Base-by-base conservation (phyloP, 352 stramenopile genomes). In the Phytophthora hibernalis region DNA sequence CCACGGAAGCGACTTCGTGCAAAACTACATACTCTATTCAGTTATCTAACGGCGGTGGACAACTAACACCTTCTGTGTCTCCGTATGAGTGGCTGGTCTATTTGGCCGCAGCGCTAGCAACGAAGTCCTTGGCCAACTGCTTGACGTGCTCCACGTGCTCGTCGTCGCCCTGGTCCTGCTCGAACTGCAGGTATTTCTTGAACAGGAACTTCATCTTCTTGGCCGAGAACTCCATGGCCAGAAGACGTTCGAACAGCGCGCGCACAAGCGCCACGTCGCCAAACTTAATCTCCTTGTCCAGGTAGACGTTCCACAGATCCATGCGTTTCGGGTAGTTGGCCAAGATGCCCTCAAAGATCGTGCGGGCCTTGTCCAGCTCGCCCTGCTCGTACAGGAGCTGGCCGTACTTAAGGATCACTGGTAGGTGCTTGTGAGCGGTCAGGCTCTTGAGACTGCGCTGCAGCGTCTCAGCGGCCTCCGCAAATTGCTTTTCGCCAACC, bases 131-230 rank as follows among this genome's bases (percentile, higher is more conserved):
- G n/a, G 97, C 97, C 64, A 98, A 81, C 65, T 97, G 83, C 83
- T 99, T 98, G 50, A 99, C 97, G 62, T 90, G 80, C 57, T 97
- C 88, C 60, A 97, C 87, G 50, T 74, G 87, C 10, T 85, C 79
- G 51, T 90, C 86, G 55, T 97, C 85, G 38, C 97, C 97, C 71
- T 98, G 87, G 11, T 92, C 83, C 65, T 98, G 89, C 82, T 99
- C 97, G 56, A 98, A 97, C 22, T 85, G 72, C 62, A 98, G 85
- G 79, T 90, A 98, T 74, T 99, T 99, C 72, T 99, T 98, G 83
- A 99, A 99, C 60, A 98, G 68, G 63, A 96, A 98, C 80, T 99
- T 99, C 95, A 99, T 99, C 87, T 99, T 97, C 74, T 98, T 98
- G 61, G 97, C 87, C 8, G 85, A 97, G 45, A 98, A 98, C 30